Conservation (phyloP, 305 asterid species). For the Fraxinus angustifolia region DNA sequence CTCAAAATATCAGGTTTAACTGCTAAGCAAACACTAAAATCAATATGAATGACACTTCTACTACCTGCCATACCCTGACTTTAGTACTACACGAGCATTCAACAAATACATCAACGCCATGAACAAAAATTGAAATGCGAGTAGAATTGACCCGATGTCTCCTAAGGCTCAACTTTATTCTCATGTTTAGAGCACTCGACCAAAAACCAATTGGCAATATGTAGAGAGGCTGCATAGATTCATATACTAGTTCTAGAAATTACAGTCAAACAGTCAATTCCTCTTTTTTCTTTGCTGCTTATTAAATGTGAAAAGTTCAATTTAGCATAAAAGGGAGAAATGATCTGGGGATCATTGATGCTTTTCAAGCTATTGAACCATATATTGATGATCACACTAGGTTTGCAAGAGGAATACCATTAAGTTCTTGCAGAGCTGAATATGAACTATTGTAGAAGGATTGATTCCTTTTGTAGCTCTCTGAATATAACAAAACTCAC, state of each 20-base stretch:
- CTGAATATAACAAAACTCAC: neutral
- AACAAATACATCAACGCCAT: neutral
- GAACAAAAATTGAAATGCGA: neutral
- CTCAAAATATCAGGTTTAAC: neutral
- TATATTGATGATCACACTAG: neutral
- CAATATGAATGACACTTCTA: neutral
- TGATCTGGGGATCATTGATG: neutral
- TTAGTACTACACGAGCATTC: neutral
- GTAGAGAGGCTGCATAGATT: neutral
- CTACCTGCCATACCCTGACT: neutral
- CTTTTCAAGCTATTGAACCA: neutral
- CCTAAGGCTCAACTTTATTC: neutral
- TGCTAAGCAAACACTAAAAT: neutral
- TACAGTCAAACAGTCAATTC: neutral
- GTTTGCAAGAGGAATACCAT: neutral
- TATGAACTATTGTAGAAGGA: neutral
- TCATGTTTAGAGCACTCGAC: neutral
- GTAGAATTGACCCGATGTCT: neutral
- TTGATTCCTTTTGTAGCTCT: neutral
- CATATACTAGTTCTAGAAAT: neutral
- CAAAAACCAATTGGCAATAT: neutral
- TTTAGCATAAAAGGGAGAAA: neutral
- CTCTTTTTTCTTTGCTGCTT: neutral
- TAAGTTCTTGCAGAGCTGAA: neutral
- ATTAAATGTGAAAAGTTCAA: neutral